These are phyloP conservation scores for Stentor roeselii DNA, from an alignment of 73 alveolate species.

Conservation along the genomic window DNA sequence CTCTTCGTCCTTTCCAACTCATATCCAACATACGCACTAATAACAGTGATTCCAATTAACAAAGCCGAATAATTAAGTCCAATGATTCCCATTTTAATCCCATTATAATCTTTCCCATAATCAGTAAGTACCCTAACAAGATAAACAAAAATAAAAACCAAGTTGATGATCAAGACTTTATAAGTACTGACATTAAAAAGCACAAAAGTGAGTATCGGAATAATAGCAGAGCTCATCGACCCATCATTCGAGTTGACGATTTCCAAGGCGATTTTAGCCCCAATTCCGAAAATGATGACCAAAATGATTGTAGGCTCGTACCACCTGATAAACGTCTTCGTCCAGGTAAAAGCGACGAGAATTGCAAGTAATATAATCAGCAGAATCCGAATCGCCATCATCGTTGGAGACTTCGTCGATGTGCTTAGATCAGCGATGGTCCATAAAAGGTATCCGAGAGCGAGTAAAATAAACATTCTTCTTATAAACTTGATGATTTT, in stretches of 20 bases:
- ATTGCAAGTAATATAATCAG: neutral
- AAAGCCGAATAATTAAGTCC: neutral
- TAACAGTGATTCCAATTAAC: neutral
- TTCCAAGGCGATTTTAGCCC: constrained; percentile 13
- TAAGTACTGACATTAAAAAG: constrained; percentile 17
- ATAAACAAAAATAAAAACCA: neutral
- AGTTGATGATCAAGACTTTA: neutral
- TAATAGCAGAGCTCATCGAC: constrained; percentile 21
- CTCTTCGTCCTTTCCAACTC: constrained; percentile 34
- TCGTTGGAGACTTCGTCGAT: neutral
- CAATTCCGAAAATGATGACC: constrained; percentile 5
- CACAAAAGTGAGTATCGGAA: neutral
- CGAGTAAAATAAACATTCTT: neutral
- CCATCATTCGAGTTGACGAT: constrained; percentile 6
- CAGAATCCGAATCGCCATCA: neutral
- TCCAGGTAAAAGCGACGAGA: constrained; percentile 7
- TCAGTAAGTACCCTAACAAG: neutral
- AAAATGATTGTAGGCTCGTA: constrained; percentile 6
- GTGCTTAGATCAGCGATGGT: neutral
- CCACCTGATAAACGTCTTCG: neutral
- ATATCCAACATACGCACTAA: constrained; percentile 9
- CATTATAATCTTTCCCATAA: constrained; percentile 4
- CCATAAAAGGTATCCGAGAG: neutral
- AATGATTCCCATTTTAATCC: neutral
- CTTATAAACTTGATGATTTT: neutral